phyloP scores from a whole-genome alignment of 768 basidiomycete species.

The Russula brevipes region DNA sequence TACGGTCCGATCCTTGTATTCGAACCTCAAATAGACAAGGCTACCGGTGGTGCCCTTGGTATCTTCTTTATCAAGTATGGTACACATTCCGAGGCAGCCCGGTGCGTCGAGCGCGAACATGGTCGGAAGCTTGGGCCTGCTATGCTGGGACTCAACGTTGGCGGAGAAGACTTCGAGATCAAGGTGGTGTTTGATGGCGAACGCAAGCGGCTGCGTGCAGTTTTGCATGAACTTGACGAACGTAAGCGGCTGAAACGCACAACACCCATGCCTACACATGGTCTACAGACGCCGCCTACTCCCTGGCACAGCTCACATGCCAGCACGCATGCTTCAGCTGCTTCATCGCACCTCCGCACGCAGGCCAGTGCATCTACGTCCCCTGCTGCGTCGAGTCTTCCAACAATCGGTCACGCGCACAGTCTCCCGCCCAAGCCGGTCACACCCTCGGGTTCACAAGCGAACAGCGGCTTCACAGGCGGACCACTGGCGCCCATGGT shows the following conservation, averaged over 20 bases:
- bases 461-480: slow-evolving; percentile 7
- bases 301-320: slow-evolving; percentile 31
- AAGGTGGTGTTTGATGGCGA: slow-evolving; percentile 78
- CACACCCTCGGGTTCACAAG: slow-evolving; percentile 20
- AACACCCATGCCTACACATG: slow-evolving; percentile 14
- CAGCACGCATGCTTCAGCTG: slow-evolving; percentile 25
- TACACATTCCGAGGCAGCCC: slow-evolving; percentile 60
- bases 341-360: slow-evolving; percentile 20
- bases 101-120: slow-evolving; percentile 61
- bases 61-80: slow-evolving; percentile 69
- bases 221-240: slow-evolving; percentile 59
- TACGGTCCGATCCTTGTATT: slow-evolving; percentile 62
- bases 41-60: slow-evolving; percentile 78
- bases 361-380: slow-evolving; percentile 14
- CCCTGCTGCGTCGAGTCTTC: slow-evolving; percentile 12
- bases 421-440: slow-evolving; percentile 23
- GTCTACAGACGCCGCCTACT: slow-evolving; percentile 12
- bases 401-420: neutral
- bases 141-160: slow-evolving; percentile 32
- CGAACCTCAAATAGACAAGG: slow-evolving; percentile 72
- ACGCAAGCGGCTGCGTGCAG: slow-evolving; percentile 54
- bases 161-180: slow-evolving; percentile 53
- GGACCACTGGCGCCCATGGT: slow-evolving; percentile 21
- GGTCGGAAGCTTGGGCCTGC: slow-evolving; percentile 53
- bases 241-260: slow-evolving; percentile 39